Base-by-base conservation (phyloP, 1,284 basidiomycete genomes). In the Meripilus lineatus region DNA sequence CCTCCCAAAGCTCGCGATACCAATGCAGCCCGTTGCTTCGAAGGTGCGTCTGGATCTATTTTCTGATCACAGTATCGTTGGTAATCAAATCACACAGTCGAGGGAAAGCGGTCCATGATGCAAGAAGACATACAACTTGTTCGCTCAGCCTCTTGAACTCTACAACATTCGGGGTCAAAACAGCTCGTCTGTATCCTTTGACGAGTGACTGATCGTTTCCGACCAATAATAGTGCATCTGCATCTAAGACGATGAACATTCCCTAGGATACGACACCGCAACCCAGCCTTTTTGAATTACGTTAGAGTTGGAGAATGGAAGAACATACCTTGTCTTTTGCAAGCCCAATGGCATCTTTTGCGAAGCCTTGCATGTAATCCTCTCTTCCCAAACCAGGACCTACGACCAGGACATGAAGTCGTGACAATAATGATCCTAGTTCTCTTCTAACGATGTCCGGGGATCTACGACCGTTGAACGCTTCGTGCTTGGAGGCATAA, bases 341-440 rank as follows among this genome's bases (percentile, higher is more conserved):
- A 25, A 71, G 55, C 32, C 53, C 52, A 10, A 88, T 61, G 1
- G 86, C 84, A 28, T 77, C 58, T 45, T 70, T 73, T 1, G 85
- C 84, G 49, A 74, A 91, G 2, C 64, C 65, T 60, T 93, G 91
- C 92, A 98, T 98, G 66, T 92, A 90, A 2, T 77, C 67, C 55
- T 93, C 89, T 0, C 95, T 78, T 0, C 93, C 93, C 0, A 97
- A 77, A 1, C 95, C 95, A 0, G 95, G 95, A 0, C 95, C 95
- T 26, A 99, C 79, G 15, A 99, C 77, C 25, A 99, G 80, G 17
- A 89, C 89, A 62, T 99, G 95, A 6, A 99, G 74, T 1, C 96
- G 86, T 2, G 79, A 75, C 43, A 98, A 72, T 37, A 99, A 71
- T 1, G 74, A 74, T 20, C 83, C 70, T 22, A 98, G 69, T 28